These are phyloP conservation scores for Mycosphaerella arachidis DNA, from an alignment of 2,329 filamentous ascomycete genomes.

Conservation along the genomic window DNA sequence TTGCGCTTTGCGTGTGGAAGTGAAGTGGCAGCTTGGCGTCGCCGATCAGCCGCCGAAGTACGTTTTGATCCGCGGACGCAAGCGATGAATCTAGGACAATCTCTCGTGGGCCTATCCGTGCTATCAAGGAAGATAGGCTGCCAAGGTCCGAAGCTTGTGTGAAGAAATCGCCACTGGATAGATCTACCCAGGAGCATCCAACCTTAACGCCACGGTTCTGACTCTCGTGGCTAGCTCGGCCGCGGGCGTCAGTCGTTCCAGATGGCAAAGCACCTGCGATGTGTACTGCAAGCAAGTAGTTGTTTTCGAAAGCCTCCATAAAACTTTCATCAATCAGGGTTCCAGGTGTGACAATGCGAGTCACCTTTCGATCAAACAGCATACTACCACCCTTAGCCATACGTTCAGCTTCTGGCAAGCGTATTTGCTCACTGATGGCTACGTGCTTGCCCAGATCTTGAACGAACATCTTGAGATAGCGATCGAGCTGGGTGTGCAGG, in stretches of 20 bases:
- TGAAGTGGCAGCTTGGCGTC: slow-evolving; percentile 63
- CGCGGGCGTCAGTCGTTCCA: slow-evolving; percentile 5
- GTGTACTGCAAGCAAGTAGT: slow-evolving; percentile 82
- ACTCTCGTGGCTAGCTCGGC: slow-evolving; percentile 26
- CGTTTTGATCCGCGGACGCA: slow-evolving; percentile 43
- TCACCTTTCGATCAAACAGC: slow-evolving; percentile 78
- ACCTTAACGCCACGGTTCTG: slow-evolving; percentile 44
- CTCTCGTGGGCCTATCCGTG: slow-evolving; percentile 78
- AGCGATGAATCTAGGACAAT: slow-evolving; percentile 64
- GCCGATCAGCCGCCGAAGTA: slow-evolving; percentile 29
- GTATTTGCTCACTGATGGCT: slow-evolving; percentile 89
- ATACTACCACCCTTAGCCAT: slow-evolving; percentile 69
- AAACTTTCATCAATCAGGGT: slow-evolving; percentile 97
- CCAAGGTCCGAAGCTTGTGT: slow-evolving; percentile 70
- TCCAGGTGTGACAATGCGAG: slow-evolving; percentile 85
- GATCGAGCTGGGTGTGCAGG: slow-evolving; percentile 85
- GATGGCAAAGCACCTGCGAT: slow-evolving; percentile 37
- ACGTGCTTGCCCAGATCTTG: slow-evolving; percentile 88
- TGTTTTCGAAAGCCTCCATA: slow-evolving; percentile 89
- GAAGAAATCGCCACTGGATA: slow-evolving; percentile 91
- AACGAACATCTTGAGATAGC: slow-evolving; percentile 87
- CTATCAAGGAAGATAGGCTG: slow-evolving; percentile 72
- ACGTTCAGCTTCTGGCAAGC: slow-evolving; percentile 51
- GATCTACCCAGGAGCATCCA: slow-evolving; percentile 87
- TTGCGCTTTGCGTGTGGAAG: slow-evolving; percentile 53